Base-by-base conservation (phyloP, 163 green algal species). In the Volvox carteri region DNA sequence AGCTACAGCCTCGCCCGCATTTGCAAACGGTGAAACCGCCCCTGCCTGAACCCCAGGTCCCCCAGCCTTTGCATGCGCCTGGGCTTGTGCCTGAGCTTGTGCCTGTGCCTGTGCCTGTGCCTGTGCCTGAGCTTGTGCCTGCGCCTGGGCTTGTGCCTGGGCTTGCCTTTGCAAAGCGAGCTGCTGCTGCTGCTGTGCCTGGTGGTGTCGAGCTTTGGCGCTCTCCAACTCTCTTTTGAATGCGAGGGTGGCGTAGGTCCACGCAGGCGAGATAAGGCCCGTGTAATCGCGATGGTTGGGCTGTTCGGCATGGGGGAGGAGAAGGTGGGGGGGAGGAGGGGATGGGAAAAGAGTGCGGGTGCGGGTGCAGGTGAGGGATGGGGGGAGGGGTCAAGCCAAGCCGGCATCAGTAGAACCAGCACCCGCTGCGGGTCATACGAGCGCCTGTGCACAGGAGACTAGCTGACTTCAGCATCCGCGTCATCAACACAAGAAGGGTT, bases 141-240 rank as follows among this genome's bases (percentile, higher is more conserved):
- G 46, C 46, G 46, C 46, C 74, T 41, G 18, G 25, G 54, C 78
- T 37, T 56, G 21, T 30, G 67, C 58, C 78, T 85, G 77, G 23
- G 56, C 78, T 37, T 85, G 78, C 41, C 62, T 39, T 41, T 86
- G 78, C 78, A 75, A 46, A 3, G n/a, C n/a, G 25, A 78, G 65
- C 48, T 54, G 68, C 4, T 75, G 44, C 37, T 68, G 65, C 48
- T 54, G 68, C 4, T 75, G 44, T n/a, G 67, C 33, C 4, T 48
- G 35, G 16, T 83, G 46, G 25, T 35, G n/a, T n/a, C n/a, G 50
- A 14, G 18, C 19, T 25, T 33, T 58, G 18, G 68, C 37, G 30
- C 1, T 30, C 21, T 80, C 83, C 25, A 88, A 19, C 48, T 88
- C 83, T 4, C 67, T 46, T 50, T 88, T 88, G 39, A 88, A 81